These are phyloP conservation scores for Globisporangium viniferum DNA, from an alignment of 352 stramenopile species.

Conservation along the genomic window DNA sequence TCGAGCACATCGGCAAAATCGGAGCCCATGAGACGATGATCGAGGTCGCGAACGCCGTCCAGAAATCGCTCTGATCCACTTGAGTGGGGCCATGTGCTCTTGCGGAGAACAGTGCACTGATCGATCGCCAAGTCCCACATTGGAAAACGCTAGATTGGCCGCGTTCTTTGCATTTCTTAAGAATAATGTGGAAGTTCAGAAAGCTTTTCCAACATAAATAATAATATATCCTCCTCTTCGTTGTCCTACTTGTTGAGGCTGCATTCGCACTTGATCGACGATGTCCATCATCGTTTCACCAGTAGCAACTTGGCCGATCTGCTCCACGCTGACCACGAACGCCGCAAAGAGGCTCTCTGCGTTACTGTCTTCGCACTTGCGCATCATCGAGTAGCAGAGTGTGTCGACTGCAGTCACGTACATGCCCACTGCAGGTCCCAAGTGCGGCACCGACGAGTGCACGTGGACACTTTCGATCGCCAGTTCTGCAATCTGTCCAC, in stretches of 20 bases:
- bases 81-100: no score
- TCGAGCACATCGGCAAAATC: background rate
- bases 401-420: constrained; percentile 14
- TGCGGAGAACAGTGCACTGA: no score
- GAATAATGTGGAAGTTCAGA: no score
- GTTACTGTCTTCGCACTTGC: constrained; percentile 6
- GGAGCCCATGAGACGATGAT: background rate
- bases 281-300: background rate
- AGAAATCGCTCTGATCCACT: background rate
- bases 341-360: background rate
- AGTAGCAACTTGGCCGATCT: background rate
- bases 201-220: no score
- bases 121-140: no score
- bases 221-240: no score
- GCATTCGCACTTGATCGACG: no score
- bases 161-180: no score
- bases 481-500: background rate
- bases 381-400: constrained; percentile 13
- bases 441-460: constrained; percentile 3
- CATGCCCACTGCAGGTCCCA: constrained; percentile 10
- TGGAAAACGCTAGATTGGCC: no score
- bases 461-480: constrained; percentile 13
- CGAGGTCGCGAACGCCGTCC: background rate
- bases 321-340: background rate
- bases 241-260: no score